Evolutionary conservation across 2,329 filamentous ascomycete species (phyloP).

Genomic region (Eurotiales sp.): DNA sequence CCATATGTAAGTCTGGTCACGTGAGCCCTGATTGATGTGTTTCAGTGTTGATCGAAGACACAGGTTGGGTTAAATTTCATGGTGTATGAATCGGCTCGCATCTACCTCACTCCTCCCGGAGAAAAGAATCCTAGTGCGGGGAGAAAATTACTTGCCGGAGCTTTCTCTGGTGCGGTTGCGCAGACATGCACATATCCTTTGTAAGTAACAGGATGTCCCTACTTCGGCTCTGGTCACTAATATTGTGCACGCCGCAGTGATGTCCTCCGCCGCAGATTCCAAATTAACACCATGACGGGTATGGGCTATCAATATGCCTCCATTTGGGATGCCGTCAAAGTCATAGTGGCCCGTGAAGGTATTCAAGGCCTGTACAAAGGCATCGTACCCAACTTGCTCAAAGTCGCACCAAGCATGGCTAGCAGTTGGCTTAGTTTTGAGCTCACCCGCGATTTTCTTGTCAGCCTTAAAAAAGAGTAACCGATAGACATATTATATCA

Average conservation of each 20-base stretch:
- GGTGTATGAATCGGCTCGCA: conserved; percentile 88
- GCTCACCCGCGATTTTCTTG: conserved; percentile 80
- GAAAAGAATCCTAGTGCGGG: conserved; percentile 74
- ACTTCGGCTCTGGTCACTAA: conserved; percentile 10
- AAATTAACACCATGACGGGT: conserved; percentile 98
- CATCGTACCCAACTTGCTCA: conserved; percentile 89
- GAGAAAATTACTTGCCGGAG: conserved; percentile 83
- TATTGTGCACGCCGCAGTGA: conserved; percentile 53
- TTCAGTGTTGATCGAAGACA: conserved; percentile 5
- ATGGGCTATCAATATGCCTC: conserved; percentile 96
- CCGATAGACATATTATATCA: not conserved
- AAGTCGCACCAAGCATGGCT: conserved; percentile 97
- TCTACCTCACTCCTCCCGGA: conserved; percentile 80
- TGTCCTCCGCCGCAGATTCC: conserved; percentile 87
- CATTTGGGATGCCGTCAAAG: conserved; percentile 74
- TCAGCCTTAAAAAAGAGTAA: conserved; percentile 48
- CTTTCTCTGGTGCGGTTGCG: conserved; percentile 90
- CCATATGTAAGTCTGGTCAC: conserved; percentile 65
- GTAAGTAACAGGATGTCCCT: conserved; percentile 51
- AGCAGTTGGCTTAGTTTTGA: conserved; percentile 98
- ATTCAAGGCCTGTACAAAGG: conserved; percentile 88
- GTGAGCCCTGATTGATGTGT: not conserved
- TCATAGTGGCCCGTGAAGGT: conserved; percentile 82
- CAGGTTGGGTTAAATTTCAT: conserved; percentile 96
- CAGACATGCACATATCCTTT: conserved; percentile 99